These are phyloP conservation scores for Bipolaris cookei DNA, from an alignment of 2,329 filamentous ascomycete genomes.

Conservation along the genomic window DNA sequence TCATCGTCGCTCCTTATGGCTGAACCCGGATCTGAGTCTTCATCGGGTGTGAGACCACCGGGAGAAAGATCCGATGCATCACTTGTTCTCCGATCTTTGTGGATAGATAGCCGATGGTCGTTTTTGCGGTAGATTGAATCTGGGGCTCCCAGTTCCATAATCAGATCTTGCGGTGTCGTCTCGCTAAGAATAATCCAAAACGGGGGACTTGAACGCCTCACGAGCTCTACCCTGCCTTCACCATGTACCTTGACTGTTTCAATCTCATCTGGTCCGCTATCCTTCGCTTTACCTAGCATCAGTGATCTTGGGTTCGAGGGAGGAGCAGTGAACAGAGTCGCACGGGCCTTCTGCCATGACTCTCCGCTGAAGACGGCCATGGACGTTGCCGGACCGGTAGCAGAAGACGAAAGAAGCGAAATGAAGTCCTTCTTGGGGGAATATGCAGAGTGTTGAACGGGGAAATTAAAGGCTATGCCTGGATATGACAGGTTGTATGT, in stretches of 20 bases:
- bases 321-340: constrained; percentile 75
- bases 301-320: constrained; percentile 77
- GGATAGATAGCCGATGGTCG: constrained; percentile 86
- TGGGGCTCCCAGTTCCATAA: constrained; percentile 88
- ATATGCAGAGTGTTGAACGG: constrained; percentile 75
- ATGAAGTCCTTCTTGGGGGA: constrained; percentile 82
- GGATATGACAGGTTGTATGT: constrained; percentile 93
- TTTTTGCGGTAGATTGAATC: constrained; percentile 94
- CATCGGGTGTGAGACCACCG: constrained; percentile 37
- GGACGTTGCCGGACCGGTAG: constrained; percentile 76
- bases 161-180: constrained; percentile 88
- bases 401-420: constrained; percentile 78
- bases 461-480: constrained; percentile 91
- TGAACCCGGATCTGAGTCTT: constrained; percentile 46
- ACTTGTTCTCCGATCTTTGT: constrained; percentile 55
- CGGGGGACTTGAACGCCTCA: constrained; percentile 70
- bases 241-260: constrained; percentile 80
- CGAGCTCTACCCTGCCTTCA: constrained; percentile 77
- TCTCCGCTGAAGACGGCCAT: constrained; percentile 92
- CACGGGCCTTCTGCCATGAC: constrained; percentile 86
- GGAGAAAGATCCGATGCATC: constrained; percentile 46
- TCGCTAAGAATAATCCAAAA: constrained; percentile 79
- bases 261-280: constrained; percentile 86
- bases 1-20: constrained; percentile 48
- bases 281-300: constrained; percentile 69